Evolutionary conservation across 2,329 filamentous ascomycete genomes (phyloP).

Genomic region (Stachybotrys echinatus): DNA sequence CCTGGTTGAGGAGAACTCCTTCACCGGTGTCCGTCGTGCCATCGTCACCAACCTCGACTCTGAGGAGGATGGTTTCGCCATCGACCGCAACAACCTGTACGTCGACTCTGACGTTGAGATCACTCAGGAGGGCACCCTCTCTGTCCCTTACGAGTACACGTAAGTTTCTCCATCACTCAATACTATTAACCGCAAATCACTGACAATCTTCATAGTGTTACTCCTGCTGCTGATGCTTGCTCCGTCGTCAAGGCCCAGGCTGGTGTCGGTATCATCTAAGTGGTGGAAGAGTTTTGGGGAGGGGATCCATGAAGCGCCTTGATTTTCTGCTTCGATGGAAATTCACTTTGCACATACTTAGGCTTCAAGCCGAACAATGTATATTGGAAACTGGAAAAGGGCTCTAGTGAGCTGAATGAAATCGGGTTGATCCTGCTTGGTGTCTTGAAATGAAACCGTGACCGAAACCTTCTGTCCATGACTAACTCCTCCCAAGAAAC

Average conservation of each 20-base stretch:
- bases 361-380: background rate
- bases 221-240: conserved; percentile 13
- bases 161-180: conserved; percentile 6
- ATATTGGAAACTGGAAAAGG: background rate
- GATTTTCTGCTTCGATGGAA: background rate
- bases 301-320: background rate
- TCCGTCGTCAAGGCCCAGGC: conserved; percentile 10
- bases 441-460: background rate
- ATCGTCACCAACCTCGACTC: conserved; percentile 37
- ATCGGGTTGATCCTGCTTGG: background rate
- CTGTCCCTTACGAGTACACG: conserved; percentile 27
- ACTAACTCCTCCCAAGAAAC: too few relatives aligned
- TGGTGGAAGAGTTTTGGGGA: background rate
- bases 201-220: conserved; percentile 32
- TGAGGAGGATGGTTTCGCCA: conserved; percentile 35
- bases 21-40: conserved; percentile 35
- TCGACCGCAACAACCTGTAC: conserved; percentile 38
- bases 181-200: background rate
- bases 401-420: background rate
- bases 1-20: conserved; percentile 47
- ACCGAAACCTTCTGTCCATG: too few relatives aligned
- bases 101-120: conserved; percentile 26
- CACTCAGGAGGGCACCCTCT: conserved; percentile 22
- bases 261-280: conserved; percentile 7
- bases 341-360: background rate